Conservation (phyloP, 306 rosid genomes). For the Casuarina equisetifolia region DNA sequence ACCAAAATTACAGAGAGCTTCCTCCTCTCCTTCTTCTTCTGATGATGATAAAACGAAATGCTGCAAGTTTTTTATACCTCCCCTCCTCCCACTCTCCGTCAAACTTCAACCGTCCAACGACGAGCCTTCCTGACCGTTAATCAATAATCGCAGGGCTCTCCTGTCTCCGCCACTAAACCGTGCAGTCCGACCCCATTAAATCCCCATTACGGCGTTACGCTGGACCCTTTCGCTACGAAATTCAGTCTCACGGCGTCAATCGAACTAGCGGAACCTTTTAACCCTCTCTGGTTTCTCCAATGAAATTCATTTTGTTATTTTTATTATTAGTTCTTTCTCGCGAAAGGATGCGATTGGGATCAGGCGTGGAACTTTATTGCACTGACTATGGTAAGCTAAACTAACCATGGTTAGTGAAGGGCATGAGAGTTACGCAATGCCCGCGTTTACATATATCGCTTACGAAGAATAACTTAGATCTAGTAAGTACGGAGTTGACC, state of each 20-base stretch:
- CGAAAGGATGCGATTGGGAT: conserved; percentile 23
- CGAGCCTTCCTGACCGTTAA: conserved; percentile 39
- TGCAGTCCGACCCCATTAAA: conserved; percentile 34
- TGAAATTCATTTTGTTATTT: not conserved
- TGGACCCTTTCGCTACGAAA: conserved; percentile 4
- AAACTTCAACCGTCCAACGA: conserved; percentile 45
- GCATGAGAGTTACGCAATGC: not conserved
- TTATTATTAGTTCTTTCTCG: conserved; percentile 16
- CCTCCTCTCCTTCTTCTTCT: conserved; percentile 21
- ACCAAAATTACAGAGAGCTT: conserved; percentile 36
- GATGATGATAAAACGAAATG: conserved; percentile 50
- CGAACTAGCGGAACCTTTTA: conserved; percentile 43
- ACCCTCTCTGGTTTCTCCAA: conserved; percentile 27
- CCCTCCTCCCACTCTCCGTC: conserved; percentile 45
- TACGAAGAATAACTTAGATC: not conserved
- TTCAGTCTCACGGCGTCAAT: conserved; percentile 26
- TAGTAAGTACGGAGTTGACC: conserved; percentile 8
- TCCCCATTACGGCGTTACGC: conserved; percentile 38
- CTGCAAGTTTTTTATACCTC: conserved; percentile 46
- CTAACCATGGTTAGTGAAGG: conserved; percentile 19
- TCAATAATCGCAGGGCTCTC: conserved; percentile 43
- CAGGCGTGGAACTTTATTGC: not conserved
- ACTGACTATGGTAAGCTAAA: conserved; percentile 42
- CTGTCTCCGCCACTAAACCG: conserved; percentile 24
- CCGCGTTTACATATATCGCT: not conserved